Conservation (phyloP, 805 yeast genomes). For the Candida pini region DNA sequence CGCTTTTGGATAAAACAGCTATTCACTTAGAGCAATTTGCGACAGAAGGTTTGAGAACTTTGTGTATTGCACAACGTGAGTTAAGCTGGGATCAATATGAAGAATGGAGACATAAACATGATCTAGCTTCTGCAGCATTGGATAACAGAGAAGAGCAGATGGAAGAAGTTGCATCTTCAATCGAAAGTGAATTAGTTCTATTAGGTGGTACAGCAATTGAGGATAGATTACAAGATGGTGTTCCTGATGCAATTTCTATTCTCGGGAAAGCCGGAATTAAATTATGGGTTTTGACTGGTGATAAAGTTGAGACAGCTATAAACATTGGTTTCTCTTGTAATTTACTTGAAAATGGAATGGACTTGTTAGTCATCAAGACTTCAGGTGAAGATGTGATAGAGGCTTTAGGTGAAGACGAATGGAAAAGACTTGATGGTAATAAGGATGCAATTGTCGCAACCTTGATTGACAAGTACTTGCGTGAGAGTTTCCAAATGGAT, state of each 20-base stretch:
- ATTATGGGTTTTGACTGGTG: conserved; percentile 84
- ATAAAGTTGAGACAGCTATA: conserved; percentile 84
- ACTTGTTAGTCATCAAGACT: conserved; percentile 58
- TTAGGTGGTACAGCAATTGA: conserved; percentile 86
- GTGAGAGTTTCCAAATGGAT: conserved; percentile 48
- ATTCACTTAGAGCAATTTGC: conserved; percentile 73
- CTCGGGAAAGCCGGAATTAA: conserved; percentile 75
- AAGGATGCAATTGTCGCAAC: conserved; percentile 35
- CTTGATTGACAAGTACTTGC: conserved; percentile 48
- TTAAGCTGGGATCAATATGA: conserved; percentile 55
- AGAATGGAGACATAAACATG: conserved; percentile 59
- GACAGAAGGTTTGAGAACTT: conserved; percentile 76
- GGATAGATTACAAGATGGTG: conserved; percentile 81
- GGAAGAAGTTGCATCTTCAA: conserved; percentile 69
- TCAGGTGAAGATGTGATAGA: conserved; percentile 49
- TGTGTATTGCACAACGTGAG: conserved; percentile 72
- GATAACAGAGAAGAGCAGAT: conserved; percentile 60
- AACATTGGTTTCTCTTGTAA: conserved; percentile 86
- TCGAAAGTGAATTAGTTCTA: conserved; percentile 59
- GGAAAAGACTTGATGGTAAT: conserved; percentile 13
- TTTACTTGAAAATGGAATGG: conserved; percentile 69
- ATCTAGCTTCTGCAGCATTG: conserved; percentile 59
- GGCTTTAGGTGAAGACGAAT: conserved; percentile 30
- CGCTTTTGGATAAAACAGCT: conserved; percentile 54
- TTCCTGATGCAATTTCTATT: conserved; percentile 70